A percentile compares a stretch with the other conserved stretches of the same genome.
Conservation (phyloP, 441 rosid genomes). For the Theobroma grandiflorum region DNA sequence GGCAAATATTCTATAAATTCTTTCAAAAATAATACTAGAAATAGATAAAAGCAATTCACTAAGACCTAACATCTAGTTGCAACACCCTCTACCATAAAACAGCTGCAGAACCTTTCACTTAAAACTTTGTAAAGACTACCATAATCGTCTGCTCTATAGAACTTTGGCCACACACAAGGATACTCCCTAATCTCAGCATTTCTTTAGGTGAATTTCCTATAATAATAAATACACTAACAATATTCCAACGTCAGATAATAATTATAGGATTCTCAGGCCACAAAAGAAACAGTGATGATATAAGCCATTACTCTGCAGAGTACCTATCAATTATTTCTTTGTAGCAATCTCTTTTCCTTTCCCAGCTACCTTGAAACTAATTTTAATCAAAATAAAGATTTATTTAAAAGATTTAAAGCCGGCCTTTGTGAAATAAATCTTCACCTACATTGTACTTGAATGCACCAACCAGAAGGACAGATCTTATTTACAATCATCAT, state of each 20-base stretch:
- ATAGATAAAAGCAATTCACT: not conserved
- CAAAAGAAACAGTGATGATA: slow-evolving; percentile 6
- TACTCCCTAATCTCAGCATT: not conserved
- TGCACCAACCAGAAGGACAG: not conserved
- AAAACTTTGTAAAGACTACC: not conserved
- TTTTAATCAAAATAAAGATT: slow-evolving; percentile 9
- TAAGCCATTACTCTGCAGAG: not conserved
- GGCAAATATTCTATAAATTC: not conserved
- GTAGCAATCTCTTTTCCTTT: not conserved
- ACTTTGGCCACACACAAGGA: not conserved
- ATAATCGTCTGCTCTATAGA: not conserved
- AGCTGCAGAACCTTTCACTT: not conserved
- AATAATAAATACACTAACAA: not conserved
- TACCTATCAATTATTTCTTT: not conserved
- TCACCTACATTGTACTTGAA: not conserved
- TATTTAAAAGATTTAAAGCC: not conserved
- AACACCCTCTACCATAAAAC: not conserved
- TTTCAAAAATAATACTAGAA: slow-evolving; percentile 7
- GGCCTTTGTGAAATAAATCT: not conserved
- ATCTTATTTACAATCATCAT: not conserved
- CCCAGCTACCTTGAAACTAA: not conserved
- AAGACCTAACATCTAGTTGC: not conserved
- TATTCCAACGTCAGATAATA: not conserved
- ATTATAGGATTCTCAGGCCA: not conserved
- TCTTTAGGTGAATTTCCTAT: not conserved